Percentiles rank a stretch among this genome's conserved stretches.
These are phyloP conservation scores for Diaporthe capsici DNA, from an alignment of 2,329 filamentous ascomycete species.

Conservation along the genomic window DNA sequence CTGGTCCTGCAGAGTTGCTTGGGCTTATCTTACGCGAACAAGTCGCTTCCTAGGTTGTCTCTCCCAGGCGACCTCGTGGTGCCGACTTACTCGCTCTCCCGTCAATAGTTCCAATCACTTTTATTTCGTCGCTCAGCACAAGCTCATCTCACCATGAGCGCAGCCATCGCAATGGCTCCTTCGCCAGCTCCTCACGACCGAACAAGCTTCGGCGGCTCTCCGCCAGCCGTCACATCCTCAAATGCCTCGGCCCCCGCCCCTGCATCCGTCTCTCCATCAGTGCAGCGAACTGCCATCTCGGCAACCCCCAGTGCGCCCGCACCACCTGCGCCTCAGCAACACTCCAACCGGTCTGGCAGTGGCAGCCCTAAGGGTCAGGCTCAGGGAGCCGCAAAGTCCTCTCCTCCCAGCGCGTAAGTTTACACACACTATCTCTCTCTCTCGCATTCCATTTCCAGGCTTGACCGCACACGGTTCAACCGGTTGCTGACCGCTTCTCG, in stretches of 20 bases:
- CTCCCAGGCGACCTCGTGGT: slow-evolving; percentile 22
- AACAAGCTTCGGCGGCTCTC: slow-evolving; percentile 68
- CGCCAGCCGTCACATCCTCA: slow-evolving; percentile 56
- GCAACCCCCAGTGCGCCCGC: slow-evolving; percentile 59
- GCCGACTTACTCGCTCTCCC: slow-evolving; percentile 13
- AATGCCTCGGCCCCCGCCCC: slow-evolving; percentile 50
- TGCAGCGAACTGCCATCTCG: slow-evolving; percentile 59
- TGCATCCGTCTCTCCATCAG: slow-evolving; percentile 58
- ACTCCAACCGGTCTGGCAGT: slow-evolving; percentile 62
- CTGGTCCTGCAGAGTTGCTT: slow-evolving; percentile 38
- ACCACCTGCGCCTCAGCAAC: slow-evolving; percentile 44
- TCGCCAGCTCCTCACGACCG: slow-evolving; percentile 77
- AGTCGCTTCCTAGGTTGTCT: slow-evolving; percentile 33
- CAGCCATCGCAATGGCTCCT: slow-evolving; percentile 77
- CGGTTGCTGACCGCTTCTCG: slow-evolving; percentile 38
- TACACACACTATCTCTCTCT: slow-evolving; percentile 21
- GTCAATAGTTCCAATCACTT: neutral
- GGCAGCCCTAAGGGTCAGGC: slow-evolving; percentile 65
- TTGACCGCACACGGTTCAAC: slow-evolving; percentile 45
- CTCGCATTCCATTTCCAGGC: slow-evolving; percentile 26
- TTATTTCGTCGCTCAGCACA: slow-evolving; percentile 18
- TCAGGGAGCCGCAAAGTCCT: slow-evolving; percentile 63
- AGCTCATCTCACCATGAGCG: slow-evolving; percentile 68
- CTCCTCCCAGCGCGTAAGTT: slow-evolving; percentile 73
- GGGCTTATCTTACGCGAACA: slow-evolving; percentile 40